phyloP scores from a whole-genome alignment of 352 stramenopile genomes.

The Aphanomyces invadans region DNA sequence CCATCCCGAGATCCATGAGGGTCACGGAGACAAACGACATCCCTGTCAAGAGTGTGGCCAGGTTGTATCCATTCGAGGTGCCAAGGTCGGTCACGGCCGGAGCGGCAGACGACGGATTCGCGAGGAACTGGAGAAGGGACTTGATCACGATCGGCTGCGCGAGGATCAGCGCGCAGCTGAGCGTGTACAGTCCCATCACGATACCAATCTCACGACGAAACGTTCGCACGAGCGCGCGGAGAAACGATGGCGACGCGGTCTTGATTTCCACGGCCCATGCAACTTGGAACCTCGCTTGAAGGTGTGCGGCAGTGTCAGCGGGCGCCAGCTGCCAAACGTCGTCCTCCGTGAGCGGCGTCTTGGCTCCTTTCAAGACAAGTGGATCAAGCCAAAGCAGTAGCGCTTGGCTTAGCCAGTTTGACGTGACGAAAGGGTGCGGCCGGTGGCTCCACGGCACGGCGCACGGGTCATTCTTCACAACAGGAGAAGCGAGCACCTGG shows the following conservation, averaged over 20 bases:
- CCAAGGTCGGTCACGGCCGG: neutral
- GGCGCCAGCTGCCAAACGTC: slow-evolving; percentile 40
- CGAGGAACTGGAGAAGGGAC: slow-evolving; percentile 38
- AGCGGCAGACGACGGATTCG: too few relatives aligned
- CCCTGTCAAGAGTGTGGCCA: slow-evolving; percentile 34
- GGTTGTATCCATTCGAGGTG: slow-evolving; percentile 39
- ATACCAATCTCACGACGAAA: slow-evolving; percentile 34
- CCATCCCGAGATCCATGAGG: slow-evolving; percentile 40
- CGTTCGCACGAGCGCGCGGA: slow-evolving; percentile 38
- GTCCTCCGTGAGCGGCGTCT: slow-evolving; percentile 31
- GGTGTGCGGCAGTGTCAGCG: slow-evolving; percentile 32
- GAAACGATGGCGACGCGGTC: slow-evolving; percentile 30
- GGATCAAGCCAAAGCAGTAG: slow-evolving; percentile 55
- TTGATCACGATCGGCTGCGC: slow-evolving; percentile 55
- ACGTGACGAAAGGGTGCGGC: neutral
- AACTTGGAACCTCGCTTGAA: slow-evolving; percentile 40
- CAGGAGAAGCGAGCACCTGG: neutral
- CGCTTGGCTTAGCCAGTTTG: neutral
- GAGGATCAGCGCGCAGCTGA: slow-evolving; percentile 33
- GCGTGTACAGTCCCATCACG: slow-evolving; percentile 29
- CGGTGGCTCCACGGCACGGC: neutral
- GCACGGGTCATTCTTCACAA: neutral
- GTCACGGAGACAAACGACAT: slow-evolving; percentile 39
- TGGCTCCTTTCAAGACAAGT: slow-evolving; percentile 35
- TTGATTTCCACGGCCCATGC: slow-evolving; percentile 33